Conservation (phyloP, 1,139 yeast genomes). For the Kurtzmaniella quercitrusa region DNA sequence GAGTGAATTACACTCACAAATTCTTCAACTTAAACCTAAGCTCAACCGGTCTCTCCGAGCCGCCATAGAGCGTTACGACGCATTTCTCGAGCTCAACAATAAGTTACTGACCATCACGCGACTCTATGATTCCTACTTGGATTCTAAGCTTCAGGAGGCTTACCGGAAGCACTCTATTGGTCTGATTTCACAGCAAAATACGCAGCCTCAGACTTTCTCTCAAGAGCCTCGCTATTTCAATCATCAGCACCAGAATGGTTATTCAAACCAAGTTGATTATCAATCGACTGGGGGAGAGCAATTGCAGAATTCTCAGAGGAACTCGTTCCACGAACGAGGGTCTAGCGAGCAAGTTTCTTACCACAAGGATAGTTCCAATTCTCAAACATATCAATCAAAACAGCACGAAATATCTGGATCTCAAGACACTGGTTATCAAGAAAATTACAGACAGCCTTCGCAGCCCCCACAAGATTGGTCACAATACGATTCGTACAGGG, state of each 20-base stretch:
- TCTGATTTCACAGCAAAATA: slow-evolving; percentile 6
- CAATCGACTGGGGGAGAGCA: neutral
- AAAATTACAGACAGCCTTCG: neutral
- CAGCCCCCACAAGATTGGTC: neutral
- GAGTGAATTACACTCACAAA: slow-evolving; percentile 60
- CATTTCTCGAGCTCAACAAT: slow-evolving; percentile 71
- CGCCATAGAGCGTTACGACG: slow-evolving; percentile 64
- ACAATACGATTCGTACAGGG: neutral
- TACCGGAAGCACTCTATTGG: slow-evolving; percentile 32
- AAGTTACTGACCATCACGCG: slow-evolving; percentile 77
- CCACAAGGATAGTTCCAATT: neutral
- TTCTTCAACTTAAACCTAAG: slow-evolving; percentile 70
- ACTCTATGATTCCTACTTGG: slow-evolving; percentile 75
- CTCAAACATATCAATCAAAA: too few relatives aligned
- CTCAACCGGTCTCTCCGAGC: slow-evolving; percentile 62
- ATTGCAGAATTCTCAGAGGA: neutral
- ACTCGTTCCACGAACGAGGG: neutral
- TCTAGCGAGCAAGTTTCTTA: neutral
- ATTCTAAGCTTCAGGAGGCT: slow-evolving; percentile 54
- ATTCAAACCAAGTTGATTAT: neutral
- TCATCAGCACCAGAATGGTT: slow-evolving; percentile 1
- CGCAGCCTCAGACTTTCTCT: neutral
- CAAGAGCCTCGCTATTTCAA: slow-evolving; percentile 1
- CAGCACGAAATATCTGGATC: too few relatives aligned
- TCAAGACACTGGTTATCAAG: slow-evolving; percentile 1